Evolutionary conservation across 768 basidiomycete genomes (phyloP).

Genomic region (Naematelia aurantialba): DNA sequence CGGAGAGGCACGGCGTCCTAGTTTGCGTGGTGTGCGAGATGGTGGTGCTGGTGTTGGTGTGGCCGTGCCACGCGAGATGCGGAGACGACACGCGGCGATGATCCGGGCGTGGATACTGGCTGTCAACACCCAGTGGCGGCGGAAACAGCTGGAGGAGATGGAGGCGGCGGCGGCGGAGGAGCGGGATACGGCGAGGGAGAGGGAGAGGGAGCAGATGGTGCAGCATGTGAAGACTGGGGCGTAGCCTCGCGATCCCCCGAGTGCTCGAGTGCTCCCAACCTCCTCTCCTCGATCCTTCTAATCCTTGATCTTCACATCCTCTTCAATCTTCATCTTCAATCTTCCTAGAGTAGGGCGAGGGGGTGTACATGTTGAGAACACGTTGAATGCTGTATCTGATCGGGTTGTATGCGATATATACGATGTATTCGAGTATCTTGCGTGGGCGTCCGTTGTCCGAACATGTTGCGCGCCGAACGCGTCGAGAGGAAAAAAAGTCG

Average conservation of each 20-base stretch:
- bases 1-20: neutral
- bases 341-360: too few relatives aligned
- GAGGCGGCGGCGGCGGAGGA: slow-evolving; percentile 9
- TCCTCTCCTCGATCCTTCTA: too few relatives aligned
- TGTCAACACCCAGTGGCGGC: slow-evolving; percentile 39
- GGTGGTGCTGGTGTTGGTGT: too few relatives aligned
- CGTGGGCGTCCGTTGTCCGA: neutral
- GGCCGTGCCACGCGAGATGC: slow-evolving; percentile 13
- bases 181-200: slow-evolving; percentile 9
- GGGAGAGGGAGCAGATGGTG: slow-evolving; percentile 31
- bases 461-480: neutral
- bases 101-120: slow-evolving; percentile 41
- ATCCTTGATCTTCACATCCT: too few relatives aligned
- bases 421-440: neutral
- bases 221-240: slow-evolving; percentile 25
- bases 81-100: slow-evolving; percentile 33
- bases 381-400: slow-evolving; percentile 3
- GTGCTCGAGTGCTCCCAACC: too few relatives aligned
- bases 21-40: neutral
- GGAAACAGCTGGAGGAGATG: slow-evolving; percentile 18
- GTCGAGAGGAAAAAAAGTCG: neutral
- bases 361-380: too few relatives aligned
- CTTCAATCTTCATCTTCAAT: too few relatives aligned
- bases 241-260: neutral
- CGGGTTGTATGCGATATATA: neutral